Base-by-base conservation (phyloP, 768 basidiomycete genomes). In the Candolleomyces aberdarensis region DNA sequence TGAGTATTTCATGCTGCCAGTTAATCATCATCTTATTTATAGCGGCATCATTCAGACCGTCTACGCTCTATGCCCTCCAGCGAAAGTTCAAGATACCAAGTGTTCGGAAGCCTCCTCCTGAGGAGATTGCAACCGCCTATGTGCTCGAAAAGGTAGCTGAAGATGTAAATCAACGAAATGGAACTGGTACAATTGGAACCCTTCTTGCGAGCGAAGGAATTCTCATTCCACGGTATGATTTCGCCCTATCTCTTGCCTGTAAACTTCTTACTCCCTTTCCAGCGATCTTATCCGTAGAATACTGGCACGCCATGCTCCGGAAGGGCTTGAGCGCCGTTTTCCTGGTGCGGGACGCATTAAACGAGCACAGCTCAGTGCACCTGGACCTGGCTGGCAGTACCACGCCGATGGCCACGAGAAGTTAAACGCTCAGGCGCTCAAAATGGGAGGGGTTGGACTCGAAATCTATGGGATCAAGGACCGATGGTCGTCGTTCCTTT, bases 391-490 rank as follows among this genome's bases (percentile, higher is more conserved):
- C 55, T 67, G 69, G 36, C 66, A 71, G 49, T 52, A 69, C 40
- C 66, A 68, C 57, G 63, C 66, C 13, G 70, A 72, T 56, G 71
- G 70, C 0, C 70, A 59, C n/a, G 40, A 59, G 39, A 59, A 59
- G 29, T 20, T 59, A 13, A 52, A 52, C 14, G 41, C 36, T 8
- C 50, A 69, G 36, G 70, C 66, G 1, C 61, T 72, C 0, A 47
- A 46, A n/a, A 71, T 71, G 69, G 70, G 70, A 13, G 67, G 63
- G 22, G 67, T 71, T 31, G 58, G 63, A 3, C 55, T 72, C 7
- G 57, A 56, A 4, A 70, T 70, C 5, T 71, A 72, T 57, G 66
- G 62, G 3, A 60, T 65, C 51, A 66, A 69, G 32, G 69, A 70
- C 48, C 65, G 70, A 54, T 70, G 66, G 67, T 65, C 63, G 20